These are phyloP conservation scores for Miscanthus sacchariflorus DNA, from an alignment of 202 grass and related monocot species.

Conservation along the genomic window DNA sequence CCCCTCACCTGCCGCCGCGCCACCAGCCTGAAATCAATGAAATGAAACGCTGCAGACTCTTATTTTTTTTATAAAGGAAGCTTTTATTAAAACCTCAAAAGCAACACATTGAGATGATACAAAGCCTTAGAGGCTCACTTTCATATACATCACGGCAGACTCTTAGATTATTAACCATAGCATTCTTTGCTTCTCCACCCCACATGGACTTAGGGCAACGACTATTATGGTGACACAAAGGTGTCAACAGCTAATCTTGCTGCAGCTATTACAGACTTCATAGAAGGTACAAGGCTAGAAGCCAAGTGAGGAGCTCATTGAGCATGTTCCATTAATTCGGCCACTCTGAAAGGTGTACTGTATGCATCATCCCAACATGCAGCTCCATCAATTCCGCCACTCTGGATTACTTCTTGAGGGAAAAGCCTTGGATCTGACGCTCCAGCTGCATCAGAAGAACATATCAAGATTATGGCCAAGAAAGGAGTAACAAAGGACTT, in stretches of 20 bases:
- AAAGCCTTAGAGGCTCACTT: too few species aligned
- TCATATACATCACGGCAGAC: too few species aligned
- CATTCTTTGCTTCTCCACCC: not conserved
- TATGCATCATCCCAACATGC: conserved; percentile 24
- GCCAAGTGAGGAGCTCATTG: not conserved
- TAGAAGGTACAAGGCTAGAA: conserved; percentile 5
- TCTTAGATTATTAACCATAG: not conserved
- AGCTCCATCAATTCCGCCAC: conserved; percentile 8
- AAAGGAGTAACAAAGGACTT: not conserved
- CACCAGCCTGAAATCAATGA: too few species aligned
- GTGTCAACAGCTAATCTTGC: conserved; percentile 11
- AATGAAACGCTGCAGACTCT: too few species aligned
- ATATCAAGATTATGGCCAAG: not conserved
- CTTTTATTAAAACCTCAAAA: too few species aligned
- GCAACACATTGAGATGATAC: too few species aligned
- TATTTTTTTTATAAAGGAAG: too few species aligned
- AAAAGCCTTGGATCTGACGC: conserved; percentile 43
- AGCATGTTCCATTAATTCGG: conserved; percentile 18
- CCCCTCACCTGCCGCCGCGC: too few species aligned
- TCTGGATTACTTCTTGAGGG: conserved; percentile 42
- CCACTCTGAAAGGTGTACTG: not conserved
- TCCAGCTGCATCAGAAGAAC: conserved; percentile 62
- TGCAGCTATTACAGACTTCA: conserved; percentile 31
- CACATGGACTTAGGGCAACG: not conserved
- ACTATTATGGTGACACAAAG: not conserved